Base-by-base conservation (phyloP, 345 rosid species). In the Pistacia integerrima region DNA sequence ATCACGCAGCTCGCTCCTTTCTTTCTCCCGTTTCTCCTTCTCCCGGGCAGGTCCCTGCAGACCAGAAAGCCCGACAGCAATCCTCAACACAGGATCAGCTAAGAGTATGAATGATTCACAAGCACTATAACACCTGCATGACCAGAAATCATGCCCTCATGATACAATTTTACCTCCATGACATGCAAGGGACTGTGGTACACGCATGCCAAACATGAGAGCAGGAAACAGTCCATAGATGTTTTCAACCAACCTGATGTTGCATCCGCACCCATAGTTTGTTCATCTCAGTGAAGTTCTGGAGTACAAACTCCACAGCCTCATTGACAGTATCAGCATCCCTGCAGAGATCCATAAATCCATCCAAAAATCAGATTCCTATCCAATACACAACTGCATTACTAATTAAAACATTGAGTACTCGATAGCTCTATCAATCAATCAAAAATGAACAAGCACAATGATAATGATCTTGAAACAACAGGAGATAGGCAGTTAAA, bases 1-100 rank as follows among this genome's bases (percentile, higher is more conserved):
- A 91, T 96, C 99, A 46, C 99, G 98, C 61, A 96, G 97, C 93
- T 94, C 98, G 87, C 89, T 93, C 92, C 99, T 91, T 82, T 96
- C 99, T 83, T 89, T 96, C 87, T 96, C 99, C 86, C 98, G 95
- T 80, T 83, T 94, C 82, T 94, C 98, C 97, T 92, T 96, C 56
- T 87, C 98, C 80, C 99, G 97, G 91, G 94, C 89, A 87, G 98
- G 97, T 84, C 98, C 99, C 99, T 96, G 98, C 98, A 96, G 93
- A 92, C 98, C 93, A 96, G 93, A 93, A 93, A 92, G 88, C 93
- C 98, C 93, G 84, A 92, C 82, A 93, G 94, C 97, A 93, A 88
- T 88, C 95, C 92, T 96, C 97, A 93, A 88, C 94, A 85, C 93
- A 93, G 89, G 92, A 86, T 90, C 94, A 93, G 92, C 93, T 85